Evolutionary conservation across 305 asterid genomes (phyloP), one percentile per base, ranked within the genome.

Genomic region (Fraxinus velutina): DNA sequence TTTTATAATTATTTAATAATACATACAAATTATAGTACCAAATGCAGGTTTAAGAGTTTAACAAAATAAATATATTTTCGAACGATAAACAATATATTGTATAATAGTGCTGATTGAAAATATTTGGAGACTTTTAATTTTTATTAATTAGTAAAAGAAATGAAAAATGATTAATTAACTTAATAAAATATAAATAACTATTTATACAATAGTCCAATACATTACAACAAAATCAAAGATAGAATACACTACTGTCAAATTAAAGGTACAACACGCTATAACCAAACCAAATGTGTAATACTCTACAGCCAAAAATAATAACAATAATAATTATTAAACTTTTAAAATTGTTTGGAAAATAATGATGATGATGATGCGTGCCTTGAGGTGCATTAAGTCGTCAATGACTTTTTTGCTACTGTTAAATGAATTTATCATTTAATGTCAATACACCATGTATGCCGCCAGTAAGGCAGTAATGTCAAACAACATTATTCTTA

Each of bases 401-500:
- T 42, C n/a, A 42, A 42, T 42, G 4, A 0, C 1, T 0, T 42
- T 42, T 42, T 42, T 42, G 52, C n/a, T 39, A 39, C 12, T 8
- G 47, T 39, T 13, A 47, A 13, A 13, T 47, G 6, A 1, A 47
- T 1, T 13, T 47, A 13, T 47, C 6, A 13, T 3, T 47, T 47
- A 47, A 47, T 47, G 6, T 47, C 19, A 47, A 47, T 29, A 29
- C 32, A 29, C 32, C 32, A 29, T 29, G 32, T 29, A 29, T 29
- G 32, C 30, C 30, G 30, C 32, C 32, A 29, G 32, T 29, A 29
- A 29, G 32, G 32, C 32, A 29, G 3, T 12, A 13, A 47, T 47
- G 55, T 12, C 17, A 47, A 44, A 47, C 17, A 47, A 0, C 19
- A 15, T 88, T 88, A 95, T 98, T 44, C 55, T 44, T 44, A 12